phyloP scores from a whole-genome alignment of 2,329 filamentous ascomycete species.

The Claviceps lovelessii region DNA sequence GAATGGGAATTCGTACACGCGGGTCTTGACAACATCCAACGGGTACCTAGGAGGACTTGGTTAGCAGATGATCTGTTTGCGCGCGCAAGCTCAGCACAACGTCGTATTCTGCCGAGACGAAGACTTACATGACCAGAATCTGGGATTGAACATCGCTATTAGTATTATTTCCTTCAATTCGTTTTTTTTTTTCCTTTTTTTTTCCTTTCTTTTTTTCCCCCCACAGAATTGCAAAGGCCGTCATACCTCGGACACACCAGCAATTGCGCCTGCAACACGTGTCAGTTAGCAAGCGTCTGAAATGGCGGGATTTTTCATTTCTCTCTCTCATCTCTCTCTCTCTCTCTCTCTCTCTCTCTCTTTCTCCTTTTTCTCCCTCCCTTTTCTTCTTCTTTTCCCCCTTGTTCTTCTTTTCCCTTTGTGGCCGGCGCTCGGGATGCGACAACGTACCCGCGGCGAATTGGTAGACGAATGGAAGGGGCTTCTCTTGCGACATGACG shows the following conservation, averaged over 20 bases:
- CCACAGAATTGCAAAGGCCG: background rate
- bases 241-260: constrained; percentile 86
- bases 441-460: constrained; percentile 66
- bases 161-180: background rate
- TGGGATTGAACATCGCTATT: constrained; percentile 20
- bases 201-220: too few relatives aligned
- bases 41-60: constrained; percentile 59
- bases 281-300: constrained; percentile 7
- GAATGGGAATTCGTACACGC: constrained; percentile 54
- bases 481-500: constrained; percentile 54
- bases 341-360: too few relatives aligned
- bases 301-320: background rate
- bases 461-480: constrained; percentile 85
- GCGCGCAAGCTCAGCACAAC: background rate
- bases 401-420: background rate
- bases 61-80: background rate
- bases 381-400: background rate
- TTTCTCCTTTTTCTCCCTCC: background rate
- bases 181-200: too few relatives aligned
- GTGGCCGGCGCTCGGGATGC: constrained; percentile 5
- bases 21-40: constrained; percentile 93
- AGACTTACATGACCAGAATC: constrained; percentile 72
- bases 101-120: background rate
- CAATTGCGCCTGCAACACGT: constrained; percentile 56
- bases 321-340: too few relatives aligned